Evolutionary conservation across 2,329 filamentous ascomycete genomes (phyloP), one percentile per base, ranked within the genome.

Genomic region (Ceratocystis alfenasii): DNA sequence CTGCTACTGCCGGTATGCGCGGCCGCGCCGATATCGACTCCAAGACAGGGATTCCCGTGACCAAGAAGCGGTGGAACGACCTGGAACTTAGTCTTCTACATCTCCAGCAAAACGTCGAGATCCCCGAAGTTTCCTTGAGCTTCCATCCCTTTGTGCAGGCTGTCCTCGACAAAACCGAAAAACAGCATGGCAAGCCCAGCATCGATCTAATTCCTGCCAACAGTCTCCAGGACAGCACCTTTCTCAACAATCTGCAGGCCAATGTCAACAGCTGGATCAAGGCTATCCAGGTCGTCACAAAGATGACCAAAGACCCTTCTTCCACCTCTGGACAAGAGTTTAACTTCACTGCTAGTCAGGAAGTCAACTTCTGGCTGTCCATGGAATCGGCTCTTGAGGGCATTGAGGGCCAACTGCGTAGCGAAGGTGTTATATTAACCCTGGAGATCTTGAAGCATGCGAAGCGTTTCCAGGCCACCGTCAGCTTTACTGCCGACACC

Each of bases 211-310:
- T 99, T 60, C 87, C 90, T 1, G 72, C 83, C 7, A 77, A 83
- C 10, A 81, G 95, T n/a, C 79, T 96, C 44, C 86, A 90, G 67
- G 94, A 96, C 76, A 96, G 90, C 72, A 85, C 86, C 10, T 95
- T 99, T 70, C 86, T 96, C 72, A 99, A 99, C 76, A 91, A 88
- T 71, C 80, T 99, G 46, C 94, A 97, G 74, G 87, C 89, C 63
- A 94, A 87, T 62, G 94, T 97, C 68, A 99, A 97, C 75, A 87
- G 87, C 69, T 99, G 94, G 94, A 99, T 99, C 78, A 95, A 95
- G 78, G 95, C 93, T 10, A 99, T 99, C 70, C 93, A 96, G 74
- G 87, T 88, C 61, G 95, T 96, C 71, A 99, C 94, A 48, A 95
- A 95, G 77, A 88, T 96, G 79, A 90, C 90, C 50, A 86, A 91